Base-by-base conservation (phyloP, 106 monocot genomes). In the Dendrobium officinale region DNA sequence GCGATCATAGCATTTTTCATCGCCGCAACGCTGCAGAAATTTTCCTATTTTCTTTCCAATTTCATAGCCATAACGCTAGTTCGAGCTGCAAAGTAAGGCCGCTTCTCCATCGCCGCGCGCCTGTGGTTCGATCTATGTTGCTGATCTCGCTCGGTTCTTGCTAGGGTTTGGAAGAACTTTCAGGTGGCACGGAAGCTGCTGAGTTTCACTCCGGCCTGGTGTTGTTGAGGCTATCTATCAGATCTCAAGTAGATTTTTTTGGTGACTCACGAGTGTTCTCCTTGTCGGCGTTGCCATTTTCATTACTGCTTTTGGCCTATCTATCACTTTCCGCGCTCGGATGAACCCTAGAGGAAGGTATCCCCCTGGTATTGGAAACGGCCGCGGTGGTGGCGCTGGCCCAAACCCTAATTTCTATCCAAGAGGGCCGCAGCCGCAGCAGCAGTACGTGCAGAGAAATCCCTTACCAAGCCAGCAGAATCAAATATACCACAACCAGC, bases 401-500 rank as follows among this genome's bases (percentile, higher is more conserved):
- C 59, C 78, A 8, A 78, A 78, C 61, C 77, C 61, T 78, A 78
- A 78, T 78, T 78, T 48, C 42, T 78, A 78, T 56, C 59, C 33
- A 22, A 56, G 78, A 61, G 61, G 61, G 2, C 78, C 78, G 6
- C 55, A 78, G 7, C 64, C 7, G 22, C 64, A 64, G 26, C 64
- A 64, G 18, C 64, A 64, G 22, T 64, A 64, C 64, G 22, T 64
- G n/a, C 64, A 24, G 22, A 64, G 64, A 64, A 64, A 64, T 64
- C 19, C 20, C 22, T 19, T 24, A 64, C 20, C 64, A 7, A 24
- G 20, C 6, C 64, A 64, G 64, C 64, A 64, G 20, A 64, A 64
- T 64, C 64, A 64, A 15, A 85, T 88, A 67, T 84, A 82, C 66
- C 78, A 78, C 73, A 82, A 84, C 3, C 72, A 83, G 42, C 75